A percentile compares a stretch with the other conserved stretches of the same genome.
Evolutionary conservation across 2,329 filamentous ascomycete species (phyloP).

Genomic region (Epichloe coenophiala): DNA sequence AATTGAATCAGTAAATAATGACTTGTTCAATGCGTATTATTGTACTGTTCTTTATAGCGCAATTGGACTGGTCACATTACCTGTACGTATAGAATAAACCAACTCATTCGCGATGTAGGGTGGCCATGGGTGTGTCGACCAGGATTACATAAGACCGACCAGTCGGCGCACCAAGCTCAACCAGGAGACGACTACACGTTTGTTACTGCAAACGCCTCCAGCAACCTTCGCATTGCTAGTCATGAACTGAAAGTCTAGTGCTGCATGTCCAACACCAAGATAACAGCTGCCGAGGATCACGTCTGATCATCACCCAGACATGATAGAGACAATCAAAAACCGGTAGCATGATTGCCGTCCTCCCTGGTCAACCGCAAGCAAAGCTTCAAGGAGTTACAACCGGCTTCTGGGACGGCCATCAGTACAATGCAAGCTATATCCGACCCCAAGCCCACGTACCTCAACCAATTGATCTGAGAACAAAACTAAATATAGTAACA

Average conservation of each 20-base stretch:
- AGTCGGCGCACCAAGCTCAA: no score
- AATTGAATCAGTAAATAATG: no score
- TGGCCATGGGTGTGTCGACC: no score
- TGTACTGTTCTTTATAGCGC: no score
- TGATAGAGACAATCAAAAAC: slow-evolving; percentile 1
- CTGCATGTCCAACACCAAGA: background rate
- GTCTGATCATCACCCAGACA: background rate
- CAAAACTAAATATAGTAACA: slow-evolving; percentile 20
- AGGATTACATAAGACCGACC: no score
- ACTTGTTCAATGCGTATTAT: no score
- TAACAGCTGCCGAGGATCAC: background rate
- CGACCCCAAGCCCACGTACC: background rate
- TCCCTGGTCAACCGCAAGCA: slow-evolving; percentile 66
- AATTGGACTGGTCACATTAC: no score
- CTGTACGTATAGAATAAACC: no score
- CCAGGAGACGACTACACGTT: no score
- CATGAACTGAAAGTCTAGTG: background rate
- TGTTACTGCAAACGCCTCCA: background rate
- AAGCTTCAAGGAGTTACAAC: slow-evolving; percentile 66
- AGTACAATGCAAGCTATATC: slow-evolving; percentile 50
- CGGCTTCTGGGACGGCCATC: slow-evolving; percentile 57
- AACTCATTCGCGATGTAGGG: no score
- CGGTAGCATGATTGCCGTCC: slow-evolving; percentile 57
- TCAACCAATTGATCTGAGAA: background rate
- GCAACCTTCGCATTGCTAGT: background rate